Conservation (phyloP, 1,139 yeast species). For the Debaryomyces fabryi region DNA sequence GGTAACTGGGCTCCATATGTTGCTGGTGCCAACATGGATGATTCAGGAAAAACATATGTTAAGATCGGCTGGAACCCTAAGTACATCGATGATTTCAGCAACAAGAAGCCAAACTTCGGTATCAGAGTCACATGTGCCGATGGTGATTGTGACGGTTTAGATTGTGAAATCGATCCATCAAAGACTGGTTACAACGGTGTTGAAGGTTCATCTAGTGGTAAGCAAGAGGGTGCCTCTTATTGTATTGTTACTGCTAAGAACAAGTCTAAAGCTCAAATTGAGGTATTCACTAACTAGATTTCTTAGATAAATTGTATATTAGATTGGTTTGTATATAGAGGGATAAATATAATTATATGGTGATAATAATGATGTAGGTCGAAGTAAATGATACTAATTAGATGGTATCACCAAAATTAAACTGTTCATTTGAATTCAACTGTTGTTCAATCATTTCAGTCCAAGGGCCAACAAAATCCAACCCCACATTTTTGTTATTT, state of each 20-base stretch:
- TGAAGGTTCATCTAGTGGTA: constrained; percentile 44
- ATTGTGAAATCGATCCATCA: constrained; percentile 79
- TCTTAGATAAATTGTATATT: constrained; percentile 1
- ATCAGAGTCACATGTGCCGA: constrained; percentile 71
- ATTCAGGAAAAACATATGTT: constrained; percentile 66
- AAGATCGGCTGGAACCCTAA: constrained; percentile 93
- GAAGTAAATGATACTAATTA: neutral
- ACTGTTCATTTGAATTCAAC: constrained; percentile 40
- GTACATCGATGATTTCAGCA: constrained; percentile 64
- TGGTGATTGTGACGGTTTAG: constrained; percentile 68
- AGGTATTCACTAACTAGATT: constrained; percentile 52
- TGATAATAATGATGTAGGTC: neutral
- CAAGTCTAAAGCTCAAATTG: constrained; percentile 67
- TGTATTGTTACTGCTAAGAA: constrained; percentile 81
- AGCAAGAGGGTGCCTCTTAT: constrained; percentile 68
- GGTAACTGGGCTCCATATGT: constrained; percentile 96
- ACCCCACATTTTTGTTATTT: constrained; percentile 65
- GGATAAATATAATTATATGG: constrained; percentile 4
- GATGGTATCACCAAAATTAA: constrained; percentile 32
- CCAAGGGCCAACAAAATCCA: constrained; percentile 88
- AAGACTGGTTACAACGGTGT: constrained; percentile 59
- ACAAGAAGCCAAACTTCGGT: constrained; percentile 67
- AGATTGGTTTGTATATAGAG: constrained; percentile 6
- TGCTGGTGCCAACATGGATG: constrained; percentile 84
- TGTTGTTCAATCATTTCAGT: constrained; percentile 81